Evolutionary conservation across 371 early-diverging fungal species (phyloP).

Genomic region (Mortierella sp.): DNA sequence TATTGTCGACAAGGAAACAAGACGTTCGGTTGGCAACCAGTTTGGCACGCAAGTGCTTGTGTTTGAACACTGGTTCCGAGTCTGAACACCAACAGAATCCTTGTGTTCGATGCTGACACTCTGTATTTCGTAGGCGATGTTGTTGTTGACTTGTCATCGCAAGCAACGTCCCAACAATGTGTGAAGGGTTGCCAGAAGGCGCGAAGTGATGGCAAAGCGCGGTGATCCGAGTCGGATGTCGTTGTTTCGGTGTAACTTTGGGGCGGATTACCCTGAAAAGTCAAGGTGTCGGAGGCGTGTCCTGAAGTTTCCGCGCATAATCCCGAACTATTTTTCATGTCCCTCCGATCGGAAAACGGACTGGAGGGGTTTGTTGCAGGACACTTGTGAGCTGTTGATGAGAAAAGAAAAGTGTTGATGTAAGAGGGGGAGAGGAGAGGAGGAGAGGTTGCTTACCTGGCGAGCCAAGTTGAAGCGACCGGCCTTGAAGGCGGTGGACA

Average conservation of each 20-base stretch:
- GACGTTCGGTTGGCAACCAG: not conserved
- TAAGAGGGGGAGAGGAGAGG: not conserved
- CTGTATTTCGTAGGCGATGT: not conserved
- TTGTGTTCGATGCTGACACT: not conserved
- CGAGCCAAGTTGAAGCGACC: conserved; percentile 51
- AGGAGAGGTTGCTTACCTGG: conserved; percentile 39
- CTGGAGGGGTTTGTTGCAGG: not conserved
- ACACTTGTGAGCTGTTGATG: not conserved
- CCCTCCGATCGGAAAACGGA: conserved; percentile 1
- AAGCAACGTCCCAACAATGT: not conserved
- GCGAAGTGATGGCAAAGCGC: not conserved
- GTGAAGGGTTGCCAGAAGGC: not conserved
- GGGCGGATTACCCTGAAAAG: conserved; percentile 4
- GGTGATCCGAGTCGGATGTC: conserved; percentile 3
- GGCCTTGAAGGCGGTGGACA: conserved; percentile 56
- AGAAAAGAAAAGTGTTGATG: not conserved
- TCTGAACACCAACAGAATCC: not conserved
- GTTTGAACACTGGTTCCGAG: no score
- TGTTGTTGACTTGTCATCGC: not conserved
- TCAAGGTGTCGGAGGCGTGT: conserved; percentile 2
- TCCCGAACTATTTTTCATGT: conserved; percentile 9
- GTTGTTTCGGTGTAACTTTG: not conserved
- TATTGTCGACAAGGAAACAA: not conserved
- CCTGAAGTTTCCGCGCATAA: conserved; percentile 10
- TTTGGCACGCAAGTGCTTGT: not conserved